Evolutionary conservation across 768 basidiomycete species (phyloP).

Genomic region (Leccinum pellstonianum): DNA sequence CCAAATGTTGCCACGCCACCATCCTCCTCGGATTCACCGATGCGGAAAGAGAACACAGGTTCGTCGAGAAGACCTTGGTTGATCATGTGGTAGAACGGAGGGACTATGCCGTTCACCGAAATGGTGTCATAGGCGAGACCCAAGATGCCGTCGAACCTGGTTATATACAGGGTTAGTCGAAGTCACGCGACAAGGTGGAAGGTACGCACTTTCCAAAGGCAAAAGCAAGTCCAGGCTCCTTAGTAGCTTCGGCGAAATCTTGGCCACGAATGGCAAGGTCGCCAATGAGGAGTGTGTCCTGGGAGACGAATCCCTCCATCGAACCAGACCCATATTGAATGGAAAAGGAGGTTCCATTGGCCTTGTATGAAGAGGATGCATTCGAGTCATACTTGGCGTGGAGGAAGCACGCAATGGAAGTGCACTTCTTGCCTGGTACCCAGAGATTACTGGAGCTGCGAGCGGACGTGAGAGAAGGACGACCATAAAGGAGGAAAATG

Average conservation of each 20-base stretch:
- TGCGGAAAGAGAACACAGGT: slow-evolving; percentile 91
- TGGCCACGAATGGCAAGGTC: slow-evolving; percentile 73
- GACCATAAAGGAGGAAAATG: slow-evolving; percentile 20
- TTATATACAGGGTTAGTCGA: neutral
- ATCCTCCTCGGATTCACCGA: slow-evolving; percentile 84
- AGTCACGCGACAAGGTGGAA: neutral
- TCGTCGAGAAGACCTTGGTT: slow-evolving; percentile 75
- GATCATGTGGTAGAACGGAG: slow-evolving; percentile 95
- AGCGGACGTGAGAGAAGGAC: neutral
- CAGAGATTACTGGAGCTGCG: slow-evolving; percentile 86
- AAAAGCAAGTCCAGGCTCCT: slow-evolving; percentile 96
- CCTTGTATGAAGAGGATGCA: slow-evolving; percentile 80
- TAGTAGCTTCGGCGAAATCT: slow-evolving; percentile 93
- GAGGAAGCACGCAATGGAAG: slow-evolving; percentile 90
- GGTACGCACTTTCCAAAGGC: slow-evolving; percentile 86
- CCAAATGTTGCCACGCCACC: slow-evolving; percentile 92
- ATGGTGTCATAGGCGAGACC: slow-evolving; percentile 96
- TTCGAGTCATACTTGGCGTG: slow-evolving; percentile 88
- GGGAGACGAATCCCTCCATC: slow-evolving; percentile 94
- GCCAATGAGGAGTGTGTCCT: slow-evolving; percentile 76
- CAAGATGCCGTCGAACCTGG: slow-evolving; percentile 91
- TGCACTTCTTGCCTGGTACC: slow-evolving; percentile 83
- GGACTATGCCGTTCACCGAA: slow-evolving; percentile 86
- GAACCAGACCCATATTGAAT: slow-evolving; percentile 96
- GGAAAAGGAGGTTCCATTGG: slow-evolving; percentile 84